Percentiles rank a stretch among this genome's conserved stretches.
Conservation (phyloP, 805 yeast genomes). For the Tetrapisispora nanseiensis region DNA sequence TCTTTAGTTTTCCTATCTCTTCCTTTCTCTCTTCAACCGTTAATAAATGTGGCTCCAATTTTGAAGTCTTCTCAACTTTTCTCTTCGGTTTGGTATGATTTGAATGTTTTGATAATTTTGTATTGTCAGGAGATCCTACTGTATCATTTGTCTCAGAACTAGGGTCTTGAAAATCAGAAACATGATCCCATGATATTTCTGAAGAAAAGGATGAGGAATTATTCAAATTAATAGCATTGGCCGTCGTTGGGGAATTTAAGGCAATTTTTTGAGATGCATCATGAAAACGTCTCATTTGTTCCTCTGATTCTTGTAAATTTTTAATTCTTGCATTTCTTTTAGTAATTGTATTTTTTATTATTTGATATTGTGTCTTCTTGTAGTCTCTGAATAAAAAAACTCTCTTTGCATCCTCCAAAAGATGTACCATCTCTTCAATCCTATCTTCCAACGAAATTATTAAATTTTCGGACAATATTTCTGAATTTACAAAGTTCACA, state of each 20-base stretch:
- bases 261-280: constrained; percentile 31
- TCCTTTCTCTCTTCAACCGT: constrained; percentile 30
- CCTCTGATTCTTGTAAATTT: constrained; percentile 28
- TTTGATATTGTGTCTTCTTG: constrained; percentile 43
- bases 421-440: constrained; percentile 28
- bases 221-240: background rate
- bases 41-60: constrained; percentile 24
- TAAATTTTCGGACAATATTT: constrained; percentile 34
- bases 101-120: background rate
- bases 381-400: constrained; percentile 53
- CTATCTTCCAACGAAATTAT: constrained; percentile 33
- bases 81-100: constrained; percentile 5
- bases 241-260: constrained; percentile 8
- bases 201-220: background rate
- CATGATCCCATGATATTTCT: constrained; percentile 1
- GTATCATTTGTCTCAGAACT: constrained; percentile 2
- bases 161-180: constrained; percentile 7
- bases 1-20: constrained; percentile 29
- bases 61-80: constrained; percentile 10
- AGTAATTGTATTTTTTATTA: constrained; percentile 33
- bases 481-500: constrained; percentile 47
- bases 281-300: constrained; percentile 21
- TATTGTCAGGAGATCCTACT: background rate
- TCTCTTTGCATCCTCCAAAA: constrained; percentile 27
- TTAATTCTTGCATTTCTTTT: constrained; percentile 28